Percentiles rank a stretch among this genome's conserved stretches.
These are phyloP conservation scores for Daedaleopsis nitida DNA, from an alignment of 768 basidiomycete species.

Conservation along the genomic window DNA sequence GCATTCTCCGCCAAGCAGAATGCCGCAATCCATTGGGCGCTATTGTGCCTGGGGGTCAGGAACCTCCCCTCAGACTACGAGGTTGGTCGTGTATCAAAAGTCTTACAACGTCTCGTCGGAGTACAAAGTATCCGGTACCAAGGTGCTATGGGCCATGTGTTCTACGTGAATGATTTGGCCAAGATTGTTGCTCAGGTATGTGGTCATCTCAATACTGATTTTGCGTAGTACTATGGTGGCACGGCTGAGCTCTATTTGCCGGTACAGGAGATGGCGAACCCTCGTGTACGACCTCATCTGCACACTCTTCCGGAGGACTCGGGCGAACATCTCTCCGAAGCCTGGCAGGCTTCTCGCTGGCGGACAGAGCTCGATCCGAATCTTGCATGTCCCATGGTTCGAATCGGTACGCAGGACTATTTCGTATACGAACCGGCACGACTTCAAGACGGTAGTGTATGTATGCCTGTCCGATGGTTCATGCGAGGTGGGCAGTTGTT, in stretches of 20 bases:
- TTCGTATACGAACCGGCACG: conserved; percentile 4
- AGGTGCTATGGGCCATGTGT: conserved; percentile 10
- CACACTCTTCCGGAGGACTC: conserved; percentile 6
- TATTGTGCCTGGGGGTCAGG: not conserved
- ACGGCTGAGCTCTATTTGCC: not conserved
- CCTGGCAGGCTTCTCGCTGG: conserved; percentile 11
- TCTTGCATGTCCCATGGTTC: conserved; percentile 6
- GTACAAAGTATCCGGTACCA: conserved; percentile 1
- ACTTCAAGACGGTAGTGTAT: not conserved
- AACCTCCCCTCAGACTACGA: conserved; percentile 2
- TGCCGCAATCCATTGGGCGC: conserved; percentile 6
- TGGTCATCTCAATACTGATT: not conserved
- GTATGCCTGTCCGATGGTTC: conserved; percentile 11
- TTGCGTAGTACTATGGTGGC: no score
- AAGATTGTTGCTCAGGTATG: conserved; percentile 12
- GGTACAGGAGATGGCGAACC: conserved; percentile 17
- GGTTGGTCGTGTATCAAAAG: not conserved
- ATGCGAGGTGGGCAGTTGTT: not conserved
- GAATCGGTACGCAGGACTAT: not conserved
- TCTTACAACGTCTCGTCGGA: conserved; percentile 2
- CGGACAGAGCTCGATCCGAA: conserved; percentile 4
- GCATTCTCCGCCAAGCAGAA: conserved; percentile 11
- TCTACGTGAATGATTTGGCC: conserved; percentile 9
- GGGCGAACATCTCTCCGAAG: not conserved
- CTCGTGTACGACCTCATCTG: conserved; percentile 8